These are phyloP conservation scores for Herpotrichia juniperi DNA, from an alignment of 2,329 filamentous ascomycete genomes.

Conservation along the genomic window DNA sequence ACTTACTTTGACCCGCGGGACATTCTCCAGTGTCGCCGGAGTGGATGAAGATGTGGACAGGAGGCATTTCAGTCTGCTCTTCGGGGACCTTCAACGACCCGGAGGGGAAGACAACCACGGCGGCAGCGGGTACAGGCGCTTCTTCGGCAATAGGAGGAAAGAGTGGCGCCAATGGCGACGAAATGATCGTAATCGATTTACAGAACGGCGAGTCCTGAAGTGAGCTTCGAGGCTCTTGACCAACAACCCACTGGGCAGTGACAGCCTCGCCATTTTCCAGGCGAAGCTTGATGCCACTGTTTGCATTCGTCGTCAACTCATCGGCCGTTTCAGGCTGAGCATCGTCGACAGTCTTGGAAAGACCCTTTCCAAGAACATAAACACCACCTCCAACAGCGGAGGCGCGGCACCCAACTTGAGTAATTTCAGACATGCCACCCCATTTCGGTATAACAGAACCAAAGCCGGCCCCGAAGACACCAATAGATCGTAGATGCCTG, in stretches of 20 bases:
- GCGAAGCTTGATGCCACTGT: slow-evolving; percentile 48
- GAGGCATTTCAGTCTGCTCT: slow-evolving; percentile 42
- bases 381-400: slow-evolving; percentile 88
- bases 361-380: slow-evolving; percentile 80
- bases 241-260: slow-evolving; percentile 61
- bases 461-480: slow-evolving; percentile 86
- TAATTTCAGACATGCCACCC: slow-evolving; percentile 86
- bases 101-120: slow-evolving; percentile 70
- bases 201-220: slow-evolving; percentile 47
- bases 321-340: slow-evolving; percentile 11
- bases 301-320: slow-evolving; percentile 1
- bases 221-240: slow-evolving; percentile 34
- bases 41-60: slow-evolving; percentile 71
- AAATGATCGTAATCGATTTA: slow-evolving; percentile 72
- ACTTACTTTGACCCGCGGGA: slow-evolving; percentile 88
- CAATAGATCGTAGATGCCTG: slow-evolving; percentile 84
- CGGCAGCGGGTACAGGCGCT: slow-evolving; percentile 74
- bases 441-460: slow-evolving; percentile 91
- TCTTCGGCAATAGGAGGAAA: slow-evolving; percentile 78
- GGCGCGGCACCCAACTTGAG: slow-evolving; percentile 89
- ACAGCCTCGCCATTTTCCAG: slow-evolving; percentile 66
- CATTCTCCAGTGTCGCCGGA: slow-evolving; percentile 94
- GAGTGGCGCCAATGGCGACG: slow-evolving; percentile 66
- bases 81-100: slow-evolving; percentile 55
- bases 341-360: slow-evolving; percentile 45